Conservation (phyloP, 805 yeast genomes). For the Starmerella bacillaris region DNA sequence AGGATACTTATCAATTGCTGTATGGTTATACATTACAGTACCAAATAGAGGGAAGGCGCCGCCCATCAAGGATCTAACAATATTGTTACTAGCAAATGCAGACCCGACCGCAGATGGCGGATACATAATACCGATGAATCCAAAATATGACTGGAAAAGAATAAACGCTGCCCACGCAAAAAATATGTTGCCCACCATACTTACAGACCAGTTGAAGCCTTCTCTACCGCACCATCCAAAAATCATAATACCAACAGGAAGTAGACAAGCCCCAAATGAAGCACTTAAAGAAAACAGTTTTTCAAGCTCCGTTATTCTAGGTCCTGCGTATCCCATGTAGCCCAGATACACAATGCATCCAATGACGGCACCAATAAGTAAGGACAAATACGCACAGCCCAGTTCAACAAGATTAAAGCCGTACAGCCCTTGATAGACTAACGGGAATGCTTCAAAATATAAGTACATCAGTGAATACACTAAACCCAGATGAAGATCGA, state of each 20-base stretch:
- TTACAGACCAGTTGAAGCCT: slow-evolving; percentile 35
- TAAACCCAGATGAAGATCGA: slow-evolving; percentile 35
- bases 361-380: slow-evolving; percentile 30
- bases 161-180: slow-evolving; percentile 28
- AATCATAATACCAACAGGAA: slow-evolving; percentile 37
- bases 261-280: slow-evolving; percentile 27
- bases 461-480: slow-evolving; percentile 36
- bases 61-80: slow-evolving; percentile 35
- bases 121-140: slow-evolving; percentile 34
- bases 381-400: slow-evolving; percentile 32
- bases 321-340: slow-evolving; percentile 2
- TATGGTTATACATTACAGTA: slow-evolving; percentile 33
- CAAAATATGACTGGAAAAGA: slow-evolving; percentile 35
- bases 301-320: slow-evolving; percentile 7
- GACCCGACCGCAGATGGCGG: slow-evolving; percentile 35
- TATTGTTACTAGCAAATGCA: slow-evolving; percentile 39
- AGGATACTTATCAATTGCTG: slow-evolving; percentile 29
- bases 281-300: slow-evolving; percentile 19
- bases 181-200: slow-evolving; percentile 29
- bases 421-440: slow-evolving; percentile 31
- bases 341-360: slow-evolving; percentile 19
- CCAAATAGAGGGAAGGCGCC: slow-evolving; percentile 51
- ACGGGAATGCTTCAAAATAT: slow-evolving; percentile 47
- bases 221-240: slow-evolving; percentile 40
- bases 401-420: slow-evolving; percentile 31